A percentile compares a stretch with the other conserved stretches of the same genome.
Evolutionary conservation across 2,329 filamentous ascomycete species (phyloP).

Genomic region (Akanthomyces uredinophilus): DNA sequence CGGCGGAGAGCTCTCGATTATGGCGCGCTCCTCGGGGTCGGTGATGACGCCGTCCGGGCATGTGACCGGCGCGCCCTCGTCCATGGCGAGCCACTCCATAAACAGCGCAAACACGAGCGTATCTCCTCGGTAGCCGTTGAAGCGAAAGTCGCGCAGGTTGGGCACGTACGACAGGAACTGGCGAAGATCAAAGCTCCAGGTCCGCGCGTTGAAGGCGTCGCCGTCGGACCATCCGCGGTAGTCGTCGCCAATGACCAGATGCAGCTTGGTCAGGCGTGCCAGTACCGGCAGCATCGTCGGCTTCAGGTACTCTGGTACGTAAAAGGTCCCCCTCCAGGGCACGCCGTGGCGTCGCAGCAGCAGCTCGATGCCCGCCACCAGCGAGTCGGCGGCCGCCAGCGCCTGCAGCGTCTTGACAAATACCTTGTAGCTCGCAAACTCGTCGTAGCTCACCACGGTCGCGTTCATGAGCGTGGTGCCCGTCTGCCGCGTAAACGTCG

Average conservation of each 20-base stretch:
- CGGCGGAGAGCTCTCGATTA: conserved; percentile 15
- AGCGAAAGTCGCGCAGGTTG: conserved; percentile 46
- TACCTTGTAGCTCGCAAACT: conserved; percentile 1
- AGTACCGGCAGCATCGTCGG: conserved; percentile 37
- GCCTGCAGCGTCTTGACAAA: conserved; percentile 40
- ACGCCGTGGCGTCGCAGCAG: conserved; percentile 1
- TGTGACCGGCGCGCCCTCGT: conserved; percentile 8
- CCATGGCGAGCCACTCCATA: conserved; percentile 34
- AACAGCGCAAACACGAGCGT: conserved; percentile 24
- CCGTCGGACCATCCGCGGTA: neutral
- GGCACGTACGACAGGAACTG: conserved; percentile 35
- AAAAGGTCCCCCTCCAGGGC: conserved; percentile 39
- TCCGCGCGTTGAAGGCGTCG: neutral
- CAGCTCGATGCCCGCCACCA: conserved; percentile 42
- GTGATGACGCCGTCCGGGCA: neutral
- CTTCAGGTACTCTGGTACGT: conserved; percentile 36
- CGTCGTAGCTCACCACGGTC: neutral
- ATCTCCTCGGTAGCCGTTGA: conserved; percentile 34
- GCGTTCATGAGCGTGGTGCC: neutral
- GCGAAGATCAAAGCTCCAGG: conserved; percentile 19
- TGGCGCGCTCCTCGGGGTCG: neutral
- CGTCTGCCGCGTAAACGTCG: conserved; percentile 22
- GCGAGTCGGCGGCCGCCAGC: conserved; percentile 34
- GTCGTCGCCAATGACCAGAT: conserved; percentile 20
- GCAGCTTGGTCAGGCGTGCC: conserved; percentile 39